Percentiles rank a stretch among this genome's conserved stretches.
These are phyloP conservation scores for Rhodomyrtus psidioides DNA, from an alignment of 441 rosid species.

Conservation along the genomic window DNA sequence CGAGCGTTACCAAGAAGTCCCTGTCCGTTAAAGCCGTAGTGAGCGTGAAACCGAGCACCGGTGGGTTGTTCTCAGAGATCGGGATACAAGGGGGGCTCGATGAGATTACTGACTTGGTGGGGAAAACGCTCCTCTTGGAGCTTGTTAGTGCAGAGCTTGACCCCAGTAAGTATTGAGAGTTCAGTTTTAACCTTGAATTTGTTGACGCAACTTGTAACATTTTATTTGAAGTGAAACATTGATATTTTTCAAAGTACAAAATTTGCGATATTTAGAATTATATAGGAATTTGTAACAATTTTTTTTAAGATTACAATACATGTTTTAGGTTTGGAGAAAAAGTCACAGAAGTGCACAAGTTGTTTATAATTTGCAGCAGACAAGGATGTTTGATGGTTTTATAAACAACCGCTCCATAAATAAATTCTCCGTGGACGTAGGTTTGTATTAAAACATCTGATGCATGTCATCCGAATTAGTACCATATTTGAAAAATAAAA, in stretches of 20 bases:
- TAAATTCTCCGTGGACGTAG: background rate
- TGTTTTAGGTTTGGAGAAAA: background rate
- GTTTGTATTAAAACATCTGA: background rate
- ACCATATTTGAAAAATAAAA: background rate
- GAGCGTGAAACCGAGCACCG: background rate
- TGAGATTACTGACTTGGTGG: background rate
- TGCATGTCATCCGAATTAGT: background rate
- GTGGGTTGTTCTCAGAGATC: background rate
- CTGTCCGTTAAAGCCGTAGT: background rate
- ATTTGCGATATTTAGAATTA: too few relatives aligned
- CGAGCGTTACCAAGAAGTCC: background rate
- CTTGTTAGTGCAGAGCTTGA: slow-evolving; percentile 6
- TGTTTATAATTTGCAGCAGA: background rate
- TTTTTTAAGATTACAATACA: background rate
- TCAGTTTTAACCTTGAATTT: background rate
- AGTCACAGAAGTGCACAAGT: background rate
- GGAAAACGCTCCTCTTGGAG: slow-evolving; percentile 1
- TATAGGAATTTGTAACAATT: too few relatives aligned
- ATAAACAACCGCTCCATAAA: background rate
- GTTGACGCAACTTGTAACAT: background rate
- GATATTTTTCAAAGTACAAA: too few relatives aligned
- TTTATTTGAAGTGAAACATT: too few relatives aligned
- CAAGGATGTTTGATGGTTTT: background rate
- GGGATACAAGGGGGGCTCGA: background rate
- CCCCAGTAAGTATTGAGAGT: background rate